Evolutionary conservation across 768 basidiomycete species (phyloP).

Genomic region (Phylloporus arenicola): DNA sequence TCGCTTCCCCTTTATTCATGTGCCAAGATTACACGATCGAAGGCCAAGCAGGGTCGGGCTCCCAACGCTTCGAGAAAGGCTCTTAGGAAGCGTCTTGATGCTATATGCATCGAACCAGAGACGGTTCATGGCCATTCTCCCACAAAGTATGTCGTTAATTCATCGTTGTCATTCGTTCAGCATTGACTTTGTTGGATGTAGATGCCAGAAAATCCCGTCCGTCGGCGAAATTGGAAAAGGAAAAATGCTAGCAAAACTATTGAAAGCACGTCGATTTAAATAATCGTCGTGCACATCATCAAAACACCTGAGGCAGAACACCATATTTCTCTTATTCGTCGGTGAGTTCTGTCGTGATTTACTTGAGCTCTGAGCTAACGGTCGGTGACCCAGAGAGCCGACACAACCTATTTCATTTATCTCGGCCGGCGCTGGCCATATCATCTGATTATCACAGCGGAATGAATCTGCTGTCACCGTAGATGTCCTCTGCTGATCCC

Average conservation of each 20-base stretch:
- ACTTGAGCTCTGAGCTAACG: not conserved
- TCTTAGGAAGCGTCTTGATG: constrained; percentile 7
- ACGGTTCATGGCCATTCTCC: constrained; percentile 3
- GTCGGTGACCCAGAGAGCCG: not conserved
- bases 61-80: not conserved
- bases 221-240: not conserved
- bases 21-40: constrained; percentile 14
- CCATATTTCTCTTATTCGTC: not conserved
- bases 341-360: not conserved
- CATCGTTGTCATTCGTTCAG: not conserved
- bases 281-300: not conserved
- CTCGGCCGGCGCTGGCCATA: too few species aligned
- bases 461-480: not conserved
- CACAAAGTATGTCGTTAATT: not conserved
- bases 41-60: constrained; percentile 2
- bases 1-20: constrained; percentile 10
- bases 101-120: constrained; percentile 3
- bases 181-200: not conserved
- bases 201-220: not conserved
- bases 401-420: not conserved
- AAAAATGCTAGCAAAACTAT: not conserved
- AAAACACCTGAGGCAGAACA: not conserved
- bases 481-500: not conserved
- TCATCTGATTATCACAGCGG: too few species aligned
- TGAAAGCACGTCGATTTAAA: not conserved